Percentiles rank a stretch among this genome's conserved stretches.
These are phyloP conservation scores for Mycena vulgaris DNA, from an alignment of 768 basidiomycete species.

Conservation along the genomic window DNA sequence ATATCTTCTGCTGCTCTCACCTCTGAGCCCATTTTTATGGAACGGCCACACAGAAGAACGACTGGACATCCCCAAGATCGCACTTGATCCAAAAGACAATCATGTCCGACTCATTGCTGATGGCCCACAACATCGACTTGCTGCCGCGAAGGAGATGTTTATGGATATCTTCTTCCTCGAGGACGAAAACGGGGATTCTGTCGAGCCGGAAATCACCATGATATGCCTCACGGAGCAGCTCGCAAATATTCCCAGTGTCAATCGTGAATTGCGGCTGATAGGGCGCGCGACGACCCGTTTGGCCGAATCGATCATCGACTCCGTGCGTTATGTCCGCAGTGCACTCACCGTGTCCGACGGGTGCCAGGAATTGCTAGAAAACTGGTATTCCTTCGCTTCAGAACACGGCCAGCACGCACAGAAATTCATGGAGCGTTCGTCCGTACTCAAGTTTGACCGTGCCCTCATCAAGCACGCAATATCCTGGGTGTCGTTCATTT, in stretches of 20 bases:
- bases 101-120: conserved; percentile 95
- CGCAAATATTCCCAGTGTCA: conserved; percentile 92
- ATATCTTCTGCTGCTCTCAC: conserved; percentile 91
- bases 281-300: conserved; percentile 90
- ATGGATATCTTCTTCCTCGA: conserved; percentile 71
- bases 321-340: conserved; percentile 87
- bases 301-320: conserved; percentile 93
- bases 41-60: conserved; percentile 85
- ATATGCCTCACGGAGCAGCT: conserved; percentile 82
- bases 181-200: conserved; percentile 74
- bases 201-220: conserved; percentile 60
- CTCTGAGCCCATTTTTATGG: conserved; percentile 91
- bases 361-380: conserved; percentile 90
- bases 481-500: conserved; percentile 98
- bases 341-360: conserved; percentile 72
- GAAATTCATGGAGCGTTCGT: conserved; percentile 85
- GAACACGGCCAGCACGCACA: conserved; percentile 95
- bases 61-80: conserved; percentile 79
- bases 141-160: conserved; percentile 84
- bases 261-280: conserved; percentile 92
- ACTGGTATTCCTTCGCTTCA: conserved; percentile 97
- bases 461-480: conserved; percentile 92
- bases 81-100: conserved; percentile 88
- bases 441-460: conserved; percentile 83
- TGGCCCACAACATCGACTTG: conserved; percentile 84